phyloP scores from a whole-genome alignment of 106 monocot species.

The Acorus gramineus region DNA sequence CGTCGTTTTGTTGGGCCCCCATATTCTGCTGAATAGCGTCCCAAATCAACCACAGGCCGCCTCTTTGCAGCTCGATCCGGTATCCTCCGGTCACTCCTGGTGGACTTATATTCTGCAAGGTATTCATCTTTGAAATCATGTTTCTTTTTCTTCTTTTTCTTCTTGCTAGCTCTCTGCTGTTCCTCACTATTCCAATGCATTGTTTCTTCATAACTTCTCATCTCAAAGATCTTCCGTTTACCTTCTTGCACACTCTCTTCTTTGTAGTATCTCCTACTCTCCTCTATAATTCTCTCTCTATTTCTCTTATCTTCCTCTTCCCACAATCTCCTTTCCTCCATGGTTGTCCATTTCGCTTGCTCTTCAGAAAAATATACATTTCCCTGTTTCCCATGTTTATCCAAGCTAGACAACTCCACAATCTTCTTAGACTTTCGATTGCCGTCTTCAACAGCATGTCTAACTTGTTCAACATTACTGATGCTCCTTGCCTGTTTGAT shows the following conservation, averaged over 20 bases:
- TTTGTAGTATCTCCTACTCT: slow-evolving; percentile 30
- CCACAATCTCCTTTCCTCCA: slow-evolving; percentile 22
- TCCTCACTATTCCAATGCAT: slow-evolving; percentile 22
- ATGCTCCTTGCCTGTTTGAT: slow-evolving; percentile 64
- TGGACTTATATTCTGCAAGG: slow-evolving; percentile 44
- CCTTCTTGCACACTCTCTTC: slow-evolving; percentile 32
- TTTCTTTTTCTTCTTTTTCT: slow-evolving; percentile 66
- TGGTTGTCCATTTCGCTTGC: slow-evolving; percentile 14
- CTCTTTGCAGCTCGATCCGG: slow-evolving; percentile 63
- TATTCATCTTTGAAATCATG: slow-evolving; percentile 71
- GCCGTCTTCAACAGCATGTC: slow-evolving; percentile 22
- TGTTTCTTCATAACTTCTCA: slow-evolving; percentile 42
- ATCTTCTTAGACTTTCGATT: slow-evolving; percentile 73
- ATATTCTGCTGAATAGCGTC: slow-evolving; percentile 29
- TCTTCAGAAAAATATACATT: slow-evolving; percentile 23
- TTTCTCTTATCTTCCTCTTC: slow-evolving; percentile 41
- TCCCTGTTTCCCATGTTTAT: slow-evolving; percentile 22
- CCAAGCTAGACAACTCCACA: slow-evolving; percentile 48
- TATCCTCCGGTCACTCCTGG: slow-evolving; percentile 53
- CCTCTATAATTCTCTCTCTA: slow-evolving; percentile 28
- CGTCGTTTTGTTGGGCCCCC: slow-evolving; percentile 60
- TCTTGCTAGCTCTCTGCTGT: slow-evolving; percentile 31
- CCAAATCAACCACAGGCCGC: slow-evolving; percentile 40
- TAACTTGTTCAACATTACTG: slow-evolving; percentile 9
- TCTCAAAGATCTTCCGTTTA: slow-evolving; percentile 34